Evolutionary conservation across 2,329 filamentous ascomycete species (phyloP), one percentile per base, ranked within the genome.

Genomic region (Fusarium proliferatum): DNA sequence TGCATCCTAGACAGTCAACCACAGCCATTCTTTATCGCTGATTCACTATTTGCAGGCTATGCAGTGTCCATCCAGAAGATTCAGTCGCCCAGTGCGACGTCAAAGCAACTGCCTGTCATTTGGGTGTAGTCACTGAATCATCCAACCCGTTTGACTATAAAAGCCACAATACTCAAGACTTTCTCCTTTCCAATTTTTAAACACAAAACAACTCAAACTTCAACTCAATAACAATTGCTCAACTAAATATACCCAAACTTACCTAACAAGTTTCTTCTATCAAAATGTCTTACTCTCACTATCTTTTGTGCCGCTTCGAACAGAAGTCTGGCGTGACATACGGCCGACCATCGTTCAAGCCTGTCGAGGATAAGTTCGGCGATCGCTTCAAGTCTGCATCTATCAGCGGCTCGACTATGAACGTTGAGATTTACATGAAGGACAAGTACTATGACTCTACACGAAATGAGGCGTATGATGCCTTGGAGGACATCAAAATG

Each of bases 11-110:
- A 2, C 16, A 34, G 30, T 8, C 3, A 11, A 17, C 7, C 13
- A 3, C 51, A 39, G 2, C 13, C 34, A 41, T 21, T 5, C 9
- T 13, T 2, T 5, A 17, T 17, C 8, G 8, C 19, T 17, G 51
- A 55, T n/a, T 41, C 19, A 17, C 23, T 41, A 5, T 28, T 12
- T n/a, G 4, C 13, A 9, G 23, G 7, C 9, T 5, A 16, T 17
- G 2, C 0, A 12, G 5, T 16, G 2, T 17, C 3, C 5, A n/a
- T 28, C 13, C 10, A n/a, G 17, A 30, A 17, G 13, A 12, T 55
- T 17, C 9, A 17, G 5, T 13, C 2, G 0, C 5, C 1, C 19
- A 41, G 5, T 28, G 6, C 4, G 23, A 16, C 3, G 12, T 0
- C 13, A 7, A 28, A 21, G 5, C 5, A 9, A 17, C 5, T 12